These are phyloP conservation scores for Pythium vanterpoolii DNA, from an alignment of 352 stramenopile species.

Conservation along the genomic window DNA sequence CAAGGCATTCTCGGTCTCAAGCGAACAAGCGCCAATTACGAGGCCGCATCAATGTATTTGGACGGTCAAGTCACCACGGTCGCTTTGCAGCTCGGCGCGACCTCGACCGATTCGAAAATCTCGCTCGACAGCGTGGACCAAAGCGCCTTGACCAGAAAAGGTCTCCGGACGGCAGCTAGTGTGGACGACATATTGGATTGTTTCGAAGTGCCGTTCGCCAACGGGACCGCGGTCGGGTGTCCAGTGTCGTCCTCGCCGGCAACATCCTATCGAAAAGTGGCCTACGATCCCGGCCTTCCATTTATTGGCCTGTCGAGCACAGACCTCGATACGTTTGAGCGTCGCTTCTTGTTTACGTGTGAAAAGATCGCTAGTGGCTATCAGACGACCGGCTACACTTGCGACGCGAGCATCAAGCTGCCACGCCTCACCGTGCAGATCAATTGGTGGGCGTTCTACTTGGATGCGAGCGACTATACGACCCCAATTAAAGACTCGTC, in stretches of 20 bases:
- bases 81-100: conserved; percentile 5
- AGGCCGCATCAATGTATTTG: background rate
- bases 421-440: conserved; percentile 5
- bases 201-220: background rate
- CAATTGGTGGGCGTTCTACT: conserved; percentile 3
- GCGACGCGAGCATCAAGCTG: conserved; percentile 7
- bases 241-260: background rate
- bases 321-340: background rate
- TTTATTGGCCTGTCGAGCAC: background rate
- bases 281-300: background rate
- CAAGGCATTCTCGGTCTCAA: conserved; percentile 2
- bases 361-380: background rate
- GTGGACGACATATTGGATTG: background rate
- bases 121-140: conserved; percentile 1
- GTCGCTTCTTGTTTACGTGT: background rate
- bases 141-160: background rate
- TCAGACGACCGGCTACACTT: background rate
- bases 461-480: conserved; percentile 8
- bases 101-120: conserved; percentile 2
- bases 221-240: background rate
- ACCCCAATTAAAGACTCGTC: background rate
- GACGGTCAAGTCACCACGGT: conserved; percentile 1
- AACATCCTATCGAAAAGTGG: background rate
- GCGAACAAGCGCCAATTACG: background rate
- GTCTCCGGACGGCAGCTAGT: background rate